Conservation (phyloP, 352 stramenopile genomes). For the Phytophthora hybrid region DNA sequence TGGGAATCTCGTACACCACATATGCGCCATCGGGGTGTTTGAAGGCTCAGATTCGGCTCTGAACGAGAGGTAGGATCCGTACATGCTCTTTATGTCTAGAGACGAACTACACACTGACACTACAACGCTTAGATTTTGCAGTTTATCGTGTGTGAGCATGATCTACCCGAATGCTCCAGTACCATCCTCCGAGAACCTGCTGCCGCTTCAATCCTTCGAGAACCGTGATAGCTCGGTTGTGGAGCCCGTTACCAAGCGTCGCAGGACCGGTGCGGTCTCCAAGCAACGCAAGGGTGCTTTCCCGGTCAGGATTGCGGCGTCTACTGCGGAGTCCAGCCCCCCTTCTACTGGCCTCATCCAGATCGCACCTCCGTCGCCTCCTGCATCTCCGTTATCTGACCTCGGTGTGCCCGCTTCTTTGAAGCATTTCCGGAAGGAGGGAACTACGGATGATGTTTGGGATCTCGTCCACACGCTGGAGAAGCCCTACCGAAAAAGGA, state of each 20-base stretch:
- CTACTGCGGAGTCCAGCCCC: background rate
- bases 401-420: background rate
- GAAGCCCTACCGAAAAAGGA: constrained; percentile 3
- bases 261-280: background rate
- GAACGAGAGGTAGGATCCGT: no score
- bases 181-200: background rate
- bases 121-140: background rate
- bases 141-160: background rate
- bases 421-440: background rate
- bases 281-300: background rate
- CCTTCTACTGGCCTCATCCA: background rate
- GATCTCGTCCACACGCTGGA: constrained; percentile 12
- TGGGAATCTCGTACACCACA: no score
- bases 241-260: background rate
- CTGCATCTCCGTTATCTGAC: background rate
- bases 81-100: no score
- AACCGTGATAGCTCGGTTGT: background rate
- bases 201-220: constrained; percentile 3
- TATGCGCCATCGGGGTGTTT: no score
- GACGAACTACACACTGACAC: background rate
- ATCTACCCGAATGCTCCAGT: background rate
- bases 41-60: no score
- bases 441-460: constrained; percentile 4
- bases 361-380: background rate
- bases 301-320: background rate